Base-by-base conservation (phyloP, 2,329 filamentous ascomycete species). In the Phoma herbarum region DNA sequence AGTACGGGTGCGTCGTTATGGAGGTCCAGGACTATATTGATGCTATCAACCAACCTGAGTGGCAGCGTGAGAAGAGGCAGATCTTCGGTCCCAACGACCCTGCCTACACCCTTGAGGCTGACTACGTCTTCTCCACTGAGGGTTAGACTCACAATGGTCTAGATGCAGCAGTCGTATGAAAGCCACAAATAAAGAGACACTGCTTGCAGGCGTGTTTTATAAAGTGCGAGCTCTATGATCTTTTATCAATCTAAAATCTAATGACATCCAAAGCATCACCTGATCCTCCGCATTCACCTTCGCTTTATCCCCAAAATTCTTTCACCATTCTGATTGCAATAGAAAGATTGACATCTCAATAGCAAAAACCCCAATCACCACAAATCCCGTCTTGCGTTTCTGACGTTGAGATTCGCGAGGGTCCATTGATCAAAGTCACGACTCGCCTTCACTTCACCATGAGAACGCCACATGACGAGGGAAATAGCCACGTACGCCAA, bases 11-110 rank as follows among this genome's bases (percentile, higher is more conserved):
- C 77, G 73, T 97, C 25, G 94, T 97, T 47, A 85, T 97, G 77
- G 94, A 97, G 80, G 91, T 95, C 12, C 87, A 97, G 82, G 93
- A 95, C 76, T 97, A 88, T 86, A 96, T 97, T 72, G 93, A 96
- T 74, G 93, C 85, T 25, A 95, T 98, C 79, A 97, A 97, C 79
- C 86, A 96, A 68, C 93, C 93, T 0, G 86, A 92, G 77, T 97
- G 94, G 94, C 87, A 87, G 59, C 86, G 93, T 54, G 78, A 82
- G 45, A 78, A 81, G 65, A 80, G 76, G 71, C 77, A 84, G 61
- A 81, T 84, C 60, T 84, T 80, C 60, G 78, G 80, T 2, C 80
- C 81, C 2, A 76, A 71, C 2, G 76, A 78, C 62, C 71, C 69
- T 5, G 75, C 79, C 11, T 82, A 81, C 61, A 75, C 77, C 16